Base-by-base conservation (phyloP, 2,329 filamentous ascomycete genomes). In the Arthrobotrys megalospora region DNA sequence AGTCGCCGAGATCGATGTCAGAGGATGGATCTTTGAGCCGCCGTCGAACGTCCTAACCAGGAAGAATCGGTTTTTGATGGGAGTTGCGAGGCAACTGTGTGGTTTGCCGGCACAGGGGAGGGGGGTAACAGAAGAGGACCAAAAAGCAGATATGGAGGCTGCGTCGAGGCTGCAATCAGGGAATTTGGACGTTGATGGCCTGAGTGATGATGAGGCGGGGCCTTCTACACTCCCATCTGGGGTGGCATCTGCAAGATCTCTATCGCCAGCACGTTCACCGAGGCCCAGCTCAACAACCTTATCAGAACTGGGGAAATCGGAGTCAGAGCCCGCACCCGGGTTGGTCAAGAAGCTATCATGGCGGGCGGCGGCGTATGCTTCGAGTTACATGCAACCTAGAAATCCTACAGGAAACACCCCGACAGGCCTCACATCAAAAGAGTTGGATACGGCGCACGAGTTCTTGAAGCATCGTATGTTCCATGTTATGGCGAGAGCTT, bases 11-110 rank as follows among this genome's bases (percentile, higher is more conserved):
- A 93, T 98, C 5, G 95, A 99, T 83, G 93, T 99, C 24, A 89
- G 95, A 81, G 96, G 96, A 12, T 99, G 96, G 96, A 89, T 98
- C 64, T 99, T 97, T 84, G 90, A 90, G 45, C 95, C 95, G 16
- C 93, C 95, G 82, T 80, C 80, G n/a, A 88, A 88, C 80, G 94
- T 93, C 3, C 90, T 97, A 88, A 95, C 90, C 28, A 89, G 94
- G 81, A 93, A 93, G 82, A 96, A 97, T 82, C 89, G 96, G 43
- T 87, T 98, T 78, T 87, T 97, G 82, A 90, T 99, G 67, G 93
- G 94, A 0, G 87, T 98, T 24, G 95, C 95, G 12, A 89, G 94
- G 66, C 92, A 96, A 82, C 86, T 99, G 48, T 97, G 94, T 81
- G 96, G 96, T 0, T 90, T 99, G 41, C 91, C 94, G 34, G 89